Conservation (phyloP, 805 yeast species). For the Myxozyma geophila region DNA sequence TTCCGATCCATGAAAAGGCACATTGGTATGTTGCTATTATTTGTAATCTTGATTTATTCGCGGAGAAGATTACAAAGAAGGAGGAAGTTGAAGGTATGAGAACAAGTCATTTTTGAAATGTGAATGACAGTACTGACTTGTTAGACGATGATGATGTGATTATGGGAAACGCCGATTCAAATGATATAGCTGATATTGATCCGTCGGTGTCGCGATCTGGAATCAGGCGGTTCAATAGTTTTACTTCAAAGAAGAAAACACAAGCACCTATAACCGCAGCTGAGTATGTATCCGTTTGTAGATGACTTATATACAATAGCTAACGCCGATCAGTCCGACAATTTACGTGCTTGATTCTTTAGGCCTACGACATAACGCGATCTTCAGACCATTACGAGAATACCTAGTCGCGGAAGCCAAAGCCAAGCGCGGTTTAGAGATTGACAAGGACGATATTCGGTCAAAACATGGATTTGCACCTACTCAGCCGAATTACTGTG, state of each 20-base stretch:
- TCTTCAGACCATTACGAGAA: slow-evolving; percentile 57
- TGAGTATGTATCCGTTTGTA: slow-evolving; percentile 8
- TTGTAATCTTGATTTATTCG: slow-evolving; percentile 50
- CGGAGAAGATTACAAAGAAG: not conserved
- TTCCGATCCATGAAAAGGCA: slow-evolving; percentile 77
- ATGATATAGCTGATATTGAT: slow-evolving; percentile 1
- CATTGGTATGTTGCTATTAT: slow-evolving; percentile 92
- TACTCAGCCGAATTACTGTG: slow-evolving; percentile 83
- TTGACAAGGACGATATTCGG: slow-evolving; percentile 55
- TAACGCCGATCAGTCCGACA: slow-evolving; percentile 40
- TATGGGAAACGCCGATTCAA: not conserved
- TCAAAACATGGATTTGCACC: slow-evolving; percentile 66
- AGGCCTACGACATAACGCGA: slow-evolving; percentile 55
- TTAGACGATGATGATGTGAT: slow-evolving; percentile 24
- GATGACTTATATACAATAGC: not conserved
- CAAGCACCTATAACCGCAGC: not conserved
- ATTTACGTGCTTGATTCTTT: slow-evolving; percentile 79
- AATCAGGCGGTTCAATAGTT: not conserved
- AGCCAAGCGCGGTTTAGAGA: slow-evolving; percentile 58
- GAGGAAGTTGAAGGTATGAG: not conserved
- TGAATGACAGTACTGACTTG: slow-evolving; percentile 14
- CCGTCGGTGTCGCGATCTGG: slow-evolving; percentile 15
- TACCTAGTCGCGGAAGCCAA: slow-evolving; percentile 71
- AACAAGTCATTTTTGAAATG: not conserved
- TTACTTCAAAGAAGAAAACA: slow-evolving; percentile 1